These are phyloP conservation scores for Bretziella fagacearum DNA, from an alignment of 2,329 filamentous ascomycete species.

Conservation along the genomic window DNA sequence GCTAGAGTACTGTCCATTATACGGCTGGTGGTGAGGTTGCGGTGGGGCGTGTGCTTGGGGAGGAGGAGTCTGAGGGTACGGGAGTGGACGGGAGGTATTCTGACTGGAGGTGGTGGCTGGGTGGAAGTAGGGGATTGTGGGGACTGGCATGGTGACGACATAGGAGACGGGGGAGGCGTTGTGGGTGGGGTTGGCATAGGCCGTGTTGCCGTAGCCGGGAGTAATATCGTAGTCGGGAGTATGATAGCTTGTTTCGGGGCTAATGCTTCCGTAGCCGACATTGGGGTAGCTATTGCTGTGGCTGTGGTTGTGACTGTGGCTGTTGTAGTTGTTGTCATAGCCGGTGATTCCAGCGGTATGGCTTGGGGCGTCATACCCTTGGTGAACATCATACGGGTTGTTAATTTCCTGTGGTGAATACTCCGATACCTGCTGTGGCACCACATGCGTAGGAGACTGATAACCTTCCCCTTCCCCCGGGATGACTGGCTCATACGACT, in stretches of 20 bases:
- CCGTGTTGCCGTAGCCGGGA: not conserved
- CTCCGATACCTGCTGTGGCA: not conserved
- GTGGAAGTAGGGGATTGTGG: not conserved
- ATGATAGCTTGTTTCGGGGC: too few species aligned
- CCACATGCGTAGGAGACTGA: not conserved
- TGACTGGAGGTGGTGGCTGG: not conserved
- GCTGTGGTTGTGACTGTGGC: not conserved
- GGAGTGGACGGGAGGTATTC: not conserved
- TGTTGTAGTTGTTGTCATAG: too few species aligned
- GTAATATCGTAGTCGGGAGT: not conserved
- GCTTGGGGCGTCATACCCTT: not conserved
- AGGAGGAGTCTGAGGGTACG: not conserved
- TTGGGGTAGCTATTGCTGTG: too few species aligned
- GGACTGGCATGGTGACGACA: not conserved
- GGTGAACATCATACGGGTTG: not conserved
- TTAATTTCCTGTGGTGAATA: not conserved
- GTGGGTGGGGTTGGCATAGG: not conserved
- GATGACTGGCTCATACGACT: constrained; percentile 5
- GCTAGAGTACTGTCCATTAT: not conserved
- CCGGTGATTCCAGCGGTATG: too few species aligned
- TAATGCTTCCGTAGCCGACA: too few species aligned
- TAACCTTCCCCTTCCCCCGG: not conserved
- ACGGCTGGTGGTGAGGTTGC: not conserved
- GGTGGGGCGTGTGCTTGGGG: not conserved
- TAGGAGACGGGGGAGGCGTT: not conserved